A percentile compares a stretch with the other conserved stretches of the same genome.
Conservation (phyloP, 106 monocot species). For the Dendrobium huoshanense region DNA sequence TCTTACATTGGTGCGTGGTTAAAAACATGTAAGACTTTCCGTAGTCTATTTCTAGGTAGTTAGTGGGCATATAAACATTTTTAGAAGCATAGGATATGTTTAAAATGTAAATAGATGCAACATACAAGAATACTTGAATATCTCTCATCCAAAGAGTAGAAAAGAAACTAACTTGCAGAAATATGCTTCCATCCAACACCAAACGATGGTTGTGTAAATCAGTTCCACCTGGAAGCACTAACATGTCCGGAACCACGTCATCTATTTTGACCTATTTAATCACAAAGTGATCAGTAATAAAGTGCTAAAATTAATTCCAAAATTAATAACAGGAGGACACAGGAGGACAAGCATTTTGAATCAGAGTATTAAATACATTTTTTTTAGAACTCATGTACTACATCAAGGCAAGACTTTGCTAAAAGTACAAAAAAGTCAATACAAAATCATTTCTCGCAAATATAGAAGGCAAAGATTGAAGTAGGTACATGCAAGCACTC, state of each 20-base stretch:
- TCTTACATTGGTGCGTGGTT: not conserved
- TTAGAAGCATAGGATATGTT: not conserved
- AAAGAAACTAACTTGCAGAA: slow-evolving; percentile 62
- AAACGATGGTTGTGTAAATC: slow-evolving; percentile 92
- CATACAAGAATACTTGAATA: not conserved
- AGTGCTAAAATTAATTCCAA: not conserved
- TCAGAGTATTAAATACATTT: not conserved
- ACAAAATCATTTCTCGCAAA: not conserved
- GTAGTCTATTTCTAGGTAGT: not conserved
- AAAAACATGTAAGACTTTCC: not conserved
- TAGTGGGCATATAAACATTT: not conserved
- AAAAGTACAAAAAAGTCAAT: not conserved
- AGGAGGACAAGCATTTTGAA: not conserved
- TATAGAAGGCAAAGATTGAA: not conserved
- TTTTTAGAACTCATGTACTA: not conserved
- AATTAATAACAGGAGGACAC: not conserved
- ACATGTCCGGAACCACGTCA: slow-evolving; percentile 67
- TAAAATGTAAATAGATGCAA: not conserved
- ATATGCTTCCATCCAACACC: slow-evolving; percentile 69
- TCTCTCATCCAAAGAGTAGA: not conserved
- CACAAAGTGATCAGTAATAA: not conserved
- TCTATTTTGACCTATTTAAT: slow-evolving; percentile 63
- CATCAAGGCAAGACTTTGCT: not conserved
- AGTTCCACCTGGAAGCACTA: slow-evolving; percentile 66
- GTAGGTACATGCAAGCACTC: not conserved